These are phyloP conservation scores for Gastrodia elata DNA, from an alignment of 106 monocot species.

Conservation along the genomic window DNA sequence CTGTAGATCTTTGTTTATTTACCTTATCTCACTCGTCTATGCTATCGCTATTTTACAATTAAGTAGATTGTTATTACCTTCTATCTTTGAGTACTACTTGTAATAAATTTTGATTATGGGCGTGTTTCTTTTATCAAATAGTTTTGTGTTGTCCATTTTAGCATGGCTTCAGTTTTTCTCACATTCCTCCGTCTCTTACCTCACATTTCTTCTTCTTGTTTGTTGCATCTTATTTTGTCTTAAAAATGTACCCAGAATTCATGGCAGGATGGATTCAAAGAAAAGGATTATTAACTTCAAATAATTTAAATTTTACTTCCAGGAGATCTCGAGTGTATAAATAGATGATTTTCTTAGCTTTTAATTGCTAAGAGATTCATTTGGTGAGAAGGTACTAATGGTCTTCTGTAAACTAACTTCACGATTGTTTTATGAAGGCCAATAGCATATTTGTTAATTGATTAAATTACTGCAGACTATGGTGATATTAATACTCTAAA, in stretches of 20 bases:
- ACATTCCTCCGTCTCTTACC: not conserved
- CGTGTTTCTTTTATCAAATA: not conserved
- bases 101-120: not conserved
- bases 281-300: not conserved
- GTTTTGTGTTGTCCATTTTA: not conserved
- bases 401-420: too few relatives aligned
- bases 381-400: too few relatives aligned
- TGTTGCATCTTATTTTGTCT: not conserved
- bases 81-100: not conserved
- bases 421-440: too few relatives aligned
- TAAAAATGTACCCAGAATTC: not conserved
- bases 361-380: not conserved
- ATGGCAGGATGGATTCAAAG: not conserved
- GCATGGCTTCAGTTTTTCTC: not conserved
- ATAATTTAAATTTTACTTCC: not conserved
- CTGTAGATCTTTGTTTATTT: not conserved
- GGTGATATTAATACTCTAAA: too few relatives aligned
- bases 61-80: constrained; percentile 1
- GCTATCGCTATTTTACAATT: not conserved
- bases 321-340: not conserved
- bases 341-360: not conserved
- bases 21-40: not conserved
- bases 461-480: too few relatives aligned
- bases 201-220: not conserved
- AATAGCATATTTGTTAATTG: too few relatives aligned